Percentiles rank a stretch among this genome's conserved stretches.
Conservation (phyloP, 306 rosid genomes). For the apple (Malus domestica) region DNA sequence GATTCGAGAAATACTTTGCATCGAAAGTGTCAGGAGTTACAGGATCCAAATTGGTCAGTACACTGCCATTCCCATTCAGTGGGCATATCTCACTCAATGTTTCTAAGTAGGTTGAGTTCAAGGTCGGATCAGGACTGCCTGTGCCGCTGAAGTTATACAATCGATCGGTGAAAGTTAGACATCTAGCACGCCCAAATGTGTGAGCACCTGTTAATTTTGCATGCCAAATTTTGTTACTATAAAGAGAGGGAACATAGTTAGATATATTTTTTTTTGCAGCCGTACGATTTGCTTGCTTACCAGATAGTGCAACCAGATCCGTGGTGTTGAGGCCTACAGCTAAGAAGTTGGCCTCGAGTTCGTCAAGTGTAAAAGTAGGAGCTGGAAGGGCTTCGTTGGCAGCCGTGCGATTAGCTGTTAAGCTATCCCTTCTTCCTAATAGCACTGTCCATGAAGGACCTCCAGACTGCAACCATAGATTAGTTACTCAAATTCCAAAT, state of each 20-base stretch:
- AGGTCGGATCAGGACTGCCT: conserved; percentile 3
- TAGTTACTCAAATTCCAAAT: background rate
- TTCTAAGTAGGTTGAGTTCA: conserved; percentile 9
- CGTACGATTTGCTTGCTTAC: conserved; percentile 13
- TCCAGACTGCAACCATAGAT: conserved; percentile 20
- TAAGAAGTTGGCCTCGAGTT: conserved; percentile 6
- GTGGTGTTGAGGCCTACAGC: conserved; percentile 21
- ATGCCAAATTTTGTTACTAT: background rate
- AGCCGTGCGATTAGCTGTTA: conserved; percentile 26
- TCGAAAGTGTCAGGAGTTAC: conserved; percentile 5
- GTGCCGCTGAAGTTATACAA: background rate
- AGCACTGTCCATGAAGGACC: conserved; percentile 44
- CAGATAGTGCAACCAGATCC: conserved; percentile 50
- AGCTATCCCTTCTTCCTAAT: conserved; percentile 52
- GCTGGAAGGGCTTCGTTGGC: conserved; percentile 34
- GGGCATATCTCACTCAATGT: conserved; percentile 12
- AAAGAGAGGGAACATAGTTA: no score
- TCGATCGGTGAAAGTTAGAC: background rate
- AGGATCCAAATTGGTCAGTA: conserved; percentile 1
- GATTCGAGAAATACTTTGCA: conserved; percentile 15
- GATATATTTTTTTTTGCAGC: no score
- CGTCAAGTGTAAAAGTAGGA: conserved; percentile 4
- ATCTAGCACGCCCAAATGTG: conserved; percentile 20
- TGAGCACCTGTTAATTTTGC: conserved; percentile 13
- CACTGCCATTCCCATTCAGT: background rate